A percentile compares a stretch with the other conserved stretches of the same genome.
Evolutionary conservation across 2,329 filamentous ascomycete species (phyloP).

Genomic region (Colletotrichum lindemuthianum): DNA sequence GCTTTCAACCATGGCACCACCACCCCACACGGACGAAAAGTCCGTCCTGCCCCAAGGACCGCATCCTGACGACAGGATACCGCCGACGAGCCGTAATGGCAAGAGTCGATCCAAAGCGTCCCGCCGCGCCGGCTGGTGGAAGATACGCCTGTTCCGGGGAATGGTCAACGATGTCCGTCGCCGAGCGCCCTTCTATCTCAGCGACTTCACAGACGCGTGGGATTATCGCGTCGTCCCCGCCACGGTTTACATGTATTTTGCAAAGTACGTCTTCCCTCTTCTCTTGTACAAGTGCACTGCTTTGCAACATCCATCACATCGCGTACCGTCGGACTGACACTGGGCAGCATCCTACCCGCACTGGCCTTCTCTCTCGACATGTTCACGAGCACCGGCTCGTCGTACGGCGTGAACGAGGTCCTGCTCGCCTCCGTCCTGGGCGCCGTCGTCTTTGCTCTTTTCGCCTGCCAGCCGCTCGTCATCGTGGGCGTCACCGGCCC

Average conservation of each 20-base stretch:
- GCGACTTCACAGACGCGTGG: conserved; percentile 89
- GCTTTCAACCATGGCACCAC: conserved; percentile 10
- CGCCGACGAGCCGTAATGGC: conserved; percentile 2
- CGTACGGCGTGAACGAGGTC: conserved; percentile 92
- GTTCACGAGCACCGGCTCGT: conserved; percentile 87
- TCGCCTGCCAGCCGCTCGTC: conserved; percentile 85
- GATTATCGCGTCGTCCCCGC: conserved; percentile 89
- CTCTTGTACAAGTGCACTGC: not conserved
- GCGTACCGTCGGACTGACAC: conserved; percentile 21
- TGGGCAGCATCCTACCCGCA: conserved; percentile 80
- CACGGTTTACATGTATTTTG: conserved; percentile 95
- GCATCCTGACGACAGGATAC: not conserved
- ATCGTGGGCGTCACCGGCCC: conserved; percentile 94
- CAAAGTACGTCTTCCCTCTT: conserved; percentile 69
- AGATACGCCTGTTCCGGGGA: conserved; percentile 77
- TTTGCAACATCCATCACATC: not conserved
- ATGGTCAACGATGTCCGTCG: conserved; percentile 83
- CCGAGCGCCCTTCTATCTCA: conserved; percentile 79
- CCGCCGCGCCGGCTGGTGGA: conserved; percentile 71
- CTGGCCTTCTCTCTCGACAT: conserved; percentile 92
- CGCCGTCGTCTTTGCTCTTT: conserved; percentile 80
- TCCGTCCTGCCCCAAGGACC: conserved; percentile 10
- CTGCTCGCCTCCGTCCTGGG: conserved; percentile 87
- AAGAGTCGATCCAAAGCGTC: not conserved
- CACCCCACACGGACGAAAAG: conserved; percentile 18